Evolutionary conservation across 257 asterid genomes (phyloP), one percentile per base, ranked within the genome.

Genomic region (Lycium ferocissimum): DNA sequence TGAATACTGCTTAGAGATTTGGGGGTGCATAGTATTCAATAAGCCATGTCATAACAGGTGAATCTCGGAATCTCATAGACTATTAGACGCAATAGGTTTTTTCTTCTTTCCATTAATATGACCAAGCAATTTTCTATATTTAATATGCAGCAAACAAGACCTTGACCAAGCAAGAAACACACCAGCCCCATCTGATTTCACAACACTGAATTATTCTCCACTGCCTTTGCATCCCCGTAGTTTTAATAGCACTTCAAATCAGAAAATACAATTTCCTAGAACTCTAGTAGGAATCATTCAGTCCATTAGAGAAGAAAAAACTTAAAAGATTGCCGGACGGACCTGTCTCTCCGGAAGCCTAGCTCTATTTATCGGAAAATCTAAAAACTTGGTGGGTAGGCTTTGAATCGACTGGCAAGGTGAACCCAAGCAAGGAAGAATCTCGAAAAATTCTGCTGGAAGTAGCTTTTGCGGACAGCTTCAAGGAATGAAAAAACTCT

Each of bases 131-230:
- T 69, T 69, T 69, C 26, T 69, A 69, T 22, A 69, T 69, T 69
- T 37, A 69, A 37, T 15, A 37, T 15, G 14, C 26, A 69, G 22
- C 76, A 37, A 69, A 37, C 76, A 69, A 69, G 76, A 37, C 26
- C 76, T 69, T 69, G 76, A 69, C 38, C 76, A 37, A 37, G 76
- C 15, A 69, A 69, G 76, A 37, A 69, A 37, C 20, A n/a, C 35
- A 13, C 75, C 49, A 7, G 72, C 72, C 9, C 4, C 43, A 26
- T 11, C 43, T 65, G 26, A 43, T 65, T 65, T 65, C 40, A 65
- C n/a, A 65, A 65, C 72, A 26, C 40, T 26, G 72, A 12, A 13
- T 63, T 33, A 12, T 66, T 66, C 45, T 66, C 45, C 15, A 6
- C 4, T 14, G 10, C 43, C 45, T 33, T 66, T 66, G 43, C 33